phyloP scores from a whole-genome alignment of 345 rosid genomes.

The Microthlaspi erraticum region DNA sequence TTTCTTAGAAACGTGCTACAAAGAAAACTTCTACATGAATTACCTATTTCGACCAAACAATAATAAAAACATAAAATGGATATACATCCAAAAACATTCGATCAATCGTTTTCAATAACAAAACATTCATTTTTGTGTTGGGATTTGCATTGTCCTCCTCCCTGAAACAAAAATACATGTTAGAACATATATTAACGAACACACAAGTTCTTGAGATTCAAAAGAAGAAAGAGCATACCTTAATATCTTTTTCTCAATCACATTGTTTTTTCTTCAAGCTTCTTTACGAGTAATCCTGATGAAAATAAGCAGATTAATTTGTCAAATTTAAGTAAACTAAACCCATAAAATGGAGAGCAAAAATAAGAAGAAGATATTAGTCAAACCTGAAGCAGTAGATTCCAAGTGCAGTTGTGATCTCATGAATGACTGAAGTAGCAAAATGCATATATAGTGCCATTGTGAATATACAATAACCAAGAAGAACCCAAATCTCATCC shows the following conservation, averaged over 20 bases:
- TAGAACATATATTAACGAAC: neutral
- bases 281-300: conserved; percentile 89
- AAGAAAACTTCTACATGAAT: conserved; percentile 27
- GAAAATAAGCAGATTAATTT: neutral
- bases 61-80: conserved; percentile 21
- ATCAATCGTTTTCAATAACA: conserved; percentile 23
- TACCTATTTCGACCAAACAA: conserved; percentile 36
- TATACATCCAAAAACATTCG: conserved; percentile 39
- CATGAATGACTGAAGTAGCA: conserved; percentile 91
- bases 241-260: neutral
- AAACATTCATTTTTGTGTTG: conserved; percentile 34
- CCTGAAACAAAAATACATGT: conserved; percentile 8
- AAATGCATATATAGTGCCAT: conserved; percentile 80
- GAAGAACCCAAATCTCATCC: conserved; percentile 94
- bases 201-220: conserved; percentile 2
- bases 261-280: conserved; percentile 56
- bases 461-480: conserved; percentile 90
- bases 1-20: conserved; percentile 25
- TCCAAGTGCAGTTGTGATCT: conserved; percentile 94
- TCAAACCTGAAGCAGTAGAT: conserved; percentile 95
- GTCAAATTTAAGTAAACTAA: neutral
- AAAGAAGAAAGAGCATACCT: conserved; percentile 32
- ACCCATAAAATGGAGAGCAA: neutral
- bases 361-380: neutral
- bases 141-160: conserved; percentile 36